A percentile compares a stretch with the other conserved stretches of the same genome.
Conservation (phyloP, 441 rosid genomes). For the Daphne laureola region DNA sequence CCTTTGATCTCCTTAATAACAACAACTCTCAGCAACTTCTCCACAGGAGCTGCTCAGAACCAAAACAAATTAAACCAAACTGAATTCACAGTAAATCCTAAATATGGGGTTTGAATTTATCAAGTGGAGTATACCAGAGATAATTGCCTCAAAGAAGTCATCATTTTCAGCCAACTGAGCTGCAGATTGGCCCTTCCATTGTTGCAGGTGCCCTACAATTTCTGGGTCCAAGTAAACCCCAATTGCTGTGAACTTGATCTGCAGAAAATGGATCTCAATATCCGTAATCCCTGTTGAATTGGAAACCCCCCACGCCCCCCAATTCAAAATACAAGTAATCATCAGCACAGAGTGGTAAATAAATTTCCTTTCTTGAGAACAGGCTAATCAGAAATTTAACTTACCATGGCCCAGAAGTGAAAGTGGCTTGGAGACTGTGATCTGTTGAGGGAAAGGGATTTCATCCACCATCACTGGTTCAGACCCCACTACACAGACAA, state of each 20-base stretch:
- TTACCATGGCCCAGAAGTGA: conserved; percentile 64
- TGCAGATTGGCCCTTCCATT: conserved; percentile 56
- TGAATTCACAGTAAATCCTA: too few species aligned
- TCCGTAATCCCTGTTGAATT: conserved; percentile 58
- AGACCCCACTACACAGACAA: not conserved
- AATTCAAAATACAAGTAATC: not conserved
- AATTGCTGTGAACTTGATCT: conserved; percentile 74
- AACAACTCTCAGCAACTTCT: conserved; percentile 59
- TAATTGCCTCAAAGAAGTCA: conserved; percentile 59
- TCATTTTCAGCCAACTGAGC: conserved; percentile 47
- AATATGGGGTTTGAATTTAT: too few species aligned
- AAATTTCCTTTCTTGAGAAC: too few species aligned
- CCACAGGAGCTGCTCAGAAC: conserved; percentile 56
- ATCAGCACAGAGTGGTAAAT: not conserved
- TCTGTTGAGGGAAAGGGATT: conserved; percentile 52
- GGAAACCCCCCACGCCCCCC: too few species aligned
- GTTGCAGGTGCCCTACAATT: conserved; percentile 32
- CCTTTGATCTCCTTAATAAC: conserved; percentile 77
- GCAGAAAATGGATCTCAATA: conserved; percentile 72
- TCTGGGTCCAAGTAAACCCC: conserved; percentile 74
- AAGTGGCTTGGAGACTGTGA: conserved; percentile 45
- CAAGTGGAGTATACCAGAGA: conserved; percentile 33
- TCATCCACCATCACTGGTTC: conserved; percentile 60
- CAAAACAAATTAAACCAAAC: not conserved
- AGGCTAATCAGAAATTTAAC: not conserved